Evolutionary conservation across 768 basidiomycete species (phyloP).

Genomic region (Mycena epipterygia): DNA sequence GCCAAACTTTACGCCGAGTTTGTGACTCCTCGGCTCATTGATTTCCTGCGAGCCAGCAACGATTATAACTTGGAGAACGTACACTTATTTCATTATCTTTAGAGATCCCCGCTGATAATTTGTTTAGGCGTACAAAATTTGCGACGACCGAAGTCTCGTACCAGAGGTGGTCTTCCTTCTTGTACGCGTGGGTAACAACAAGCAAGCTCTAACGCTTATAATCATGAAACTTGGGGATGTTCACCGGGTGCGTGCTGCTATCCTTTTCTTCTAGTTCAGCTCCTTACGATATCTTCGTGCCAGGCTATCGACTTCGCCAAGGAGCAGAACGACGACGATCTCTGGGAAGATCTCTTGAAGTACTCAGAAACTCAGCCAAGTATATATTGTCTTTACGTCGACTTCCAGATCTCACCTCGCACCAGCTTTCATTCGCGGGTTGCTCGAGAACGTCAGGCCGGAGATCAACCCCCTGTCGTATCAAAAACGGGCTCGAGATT

Average conservation of each 20-base stretch:
- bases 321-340: slow-evolving; percentile 95
- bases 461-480: slow-evolving; percentile 97
- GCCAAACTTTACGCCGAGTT: slow-evolving; percentile 94
- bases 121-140: slow-evolving; percentile 85
- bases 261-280: not conserved
- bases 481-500: slow-evolving; percentile 96
- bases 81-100: slow-evolving; percentile 2
- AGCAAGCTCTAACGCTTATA: slow-evolving; percentile 92
- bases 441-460: slow-evolving; percentile 95
- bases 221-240: slow-evolving; percentile 96
- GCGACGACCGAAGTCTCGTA: slow-evolving; percentile 88
- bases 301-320: slow-evolving; percentile 99
- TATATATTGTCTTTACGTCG: slow-evolving; percentile 49
- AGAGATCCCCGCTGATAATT: slow-evolving; percentile 15
- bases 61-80: slow-evolving; percentile 93
- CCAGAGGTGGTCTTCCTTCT: slow-evolving; percentile 98
- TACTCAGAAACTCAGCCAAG: slow-evolving; percentile 96
- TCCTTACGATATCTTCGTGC: not conserved
- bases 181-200: slow-evolving; percentile 98
- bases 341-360: slow-evolving; percentile 96
- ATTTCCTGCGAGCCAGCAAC: slow-evolving; percentile 91
- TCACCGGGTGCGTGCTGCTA: slow-evolving; percentile 72
- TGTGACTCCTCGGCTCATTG: slow-evolving; percentile 82
- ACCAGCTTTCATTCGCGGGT: slow-evolving; percentile 91
- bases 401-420: not conserved